Conservation (phyloP, 495 filamentous ascomycete species). For the Aspergillus ostianus region DNA sequence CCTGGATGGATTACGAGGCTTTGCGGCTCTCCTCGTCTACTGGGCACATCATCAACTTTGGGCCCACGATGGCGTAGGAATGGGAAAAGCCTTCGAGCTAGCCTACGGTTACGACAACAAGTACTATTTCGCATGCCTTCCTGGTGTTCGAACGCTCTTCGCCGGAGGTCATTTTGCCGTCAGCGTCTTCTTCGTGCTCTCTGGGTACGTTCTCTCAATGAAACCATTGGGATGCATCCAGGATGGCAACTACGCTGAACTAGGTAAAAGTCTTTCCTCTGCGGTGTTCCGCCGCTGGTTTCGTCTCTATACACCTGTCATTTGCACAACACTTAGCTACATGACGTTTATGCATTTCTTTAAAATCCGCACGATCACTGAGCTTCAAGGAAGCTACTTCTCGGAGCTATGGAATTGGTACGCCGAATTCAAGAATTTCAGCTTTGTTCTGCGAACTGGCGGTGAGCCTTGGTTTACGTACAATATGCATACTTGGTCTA, state of each 20-base stretch:
- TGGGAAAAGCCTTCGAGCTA: constrained; percentile 26
- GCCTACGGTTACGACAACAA: constrained; percentile 29
- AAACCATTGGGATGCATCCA: constrained; percentile 52
- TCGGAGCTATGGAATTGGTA: constrained; percentile 56
- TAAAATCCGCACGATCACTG: constrained; percentile 37
- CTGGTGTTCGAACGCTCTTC: constrained; percentile 41
- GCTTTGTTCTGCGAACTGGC: constrained; percentile 50
- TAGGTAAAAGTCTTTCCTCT: constrained; percentile 37
- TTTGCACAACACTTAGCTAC: constrained; percentile 47
- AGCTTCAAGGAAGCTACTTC: constrained; percentile 34
- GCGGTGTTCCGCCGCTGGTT: constrained; percentile 48
- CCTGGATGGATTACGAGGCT: constrained; percentile 52
- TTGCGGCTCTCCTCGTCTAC: constrained; percentile 54
- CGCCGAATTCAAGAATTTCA: constrained; percentile 57
- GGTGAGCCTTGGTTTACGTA: constrained; percentile 49
- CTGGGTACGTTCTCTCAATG: constrained; percentile 54
- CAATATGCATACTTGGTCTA: constrained; percentile 50
- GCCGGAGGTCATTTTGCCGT: constrained; percentile 52
- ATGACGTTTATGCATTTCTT: constrained; percentile 52
- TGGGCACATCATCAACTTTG: constrained; percentile 36
- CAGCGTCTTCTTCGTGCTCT: constrained; percentile 60
- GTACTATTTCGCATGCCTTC: constrained; percentile 37
- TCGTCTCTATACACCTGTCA: constrained; percentile 43
- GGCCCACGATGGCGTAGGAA: constrained; percentile 28
- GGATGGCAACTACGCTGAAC: constrained; percentile 33